Base-by-base conservation (phyloP, 169 alveolate species). In the Ichthyophthirius multifiliis region DNA sequence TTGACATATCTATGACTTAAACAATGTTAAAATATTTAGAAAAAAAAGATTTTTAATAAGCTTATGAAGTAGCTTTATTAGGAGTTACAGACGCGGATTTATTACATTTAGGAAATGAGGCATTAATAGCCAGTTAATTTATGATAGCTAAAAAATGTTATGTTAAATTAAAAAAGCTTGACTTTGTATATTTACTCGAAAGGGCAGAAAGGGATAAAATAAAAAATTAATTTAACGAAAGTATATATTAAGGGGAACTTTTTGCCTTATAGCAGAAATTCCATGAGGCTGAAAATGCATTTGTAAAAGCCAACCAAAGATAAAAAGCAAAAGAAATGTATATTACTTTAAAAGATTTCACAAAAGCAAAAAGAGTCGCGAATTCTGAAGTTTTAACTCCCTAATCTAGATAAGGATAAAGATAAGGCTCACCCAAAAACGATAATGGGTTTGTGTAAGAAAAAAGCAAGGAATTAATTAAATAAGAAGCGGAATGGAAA, bases 31-130 rank as follows among this genome's bases (percentile, higher is more conserved):
- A 95, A 89, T 95, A 94, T 76, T 74, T 92, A 37, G 97, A 93
- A 82, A 89, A 91, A 76, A 93, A 93, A 47, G 93, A 96, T 75
- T 91, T 89, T 73, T 88, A 82, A 43, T 89, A 88, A 80, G 98
- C 99, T 1, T 95, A 94, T 83, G 89, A 90, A 65, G 89, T 96
- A 1, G 98, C 98, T 23, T 95, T 98, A 71, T 84, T 95, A 65
- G 99, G 99, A 37, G 98, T 95, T 12, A 95, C 98, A 6, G 96
- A 93, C 43, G 83, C 85, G 46, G 98, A 95, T 85, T 94, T 97
- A 96, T 86, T 93, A 18, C 85, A 83, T 39, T 85, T 97, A n/a
- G 99, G 97, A 39, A 90, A 93, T 23, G 95, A 92, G 65, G 93
- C 97, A 23, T 78, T 97, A 62, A 86, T 80, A 45, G 85, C 75